A percentile compares a stretch with the other conserved stretches of the same genome.
phyloP scores from a whole-genome alignment of 176 grass and related monocot species.

The Avena atlantica region DNA sequence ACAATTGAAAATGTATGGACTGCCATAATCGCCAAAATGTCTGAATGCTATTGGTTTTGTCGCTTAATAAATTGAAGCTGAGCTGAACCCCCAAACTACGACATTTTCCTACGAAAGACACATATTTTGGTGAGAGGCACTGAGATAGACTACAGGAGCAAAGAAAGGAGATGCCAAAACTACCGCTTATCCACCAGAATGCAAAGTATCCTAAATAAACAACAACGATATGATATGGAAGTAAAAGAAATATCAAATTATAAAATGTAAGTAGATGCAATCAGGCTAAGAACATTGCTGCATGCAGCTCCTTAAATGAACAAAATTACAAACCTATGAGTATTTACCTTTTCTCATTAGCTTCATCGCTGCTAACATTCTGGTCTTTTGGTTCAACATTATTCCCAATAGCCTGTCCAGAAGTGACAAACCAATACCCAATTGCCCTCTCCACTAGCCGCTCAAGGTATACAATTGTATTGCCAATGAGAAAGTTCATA shows the following conservation, averaged over 20 bases:
- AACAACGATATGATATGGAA: not conserved
- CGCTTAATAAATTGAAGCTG: not conserved
- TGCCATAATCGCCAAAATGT: not conserved
- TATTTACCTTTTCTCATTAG: slow-evolving; percentile 40
- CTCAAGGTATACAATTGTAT: slow-evolving; percentile 43
- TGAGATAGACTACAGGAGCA: not conserved
- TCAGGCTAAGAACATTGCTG: not conserved
- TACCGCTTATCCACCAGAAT: not conserved
- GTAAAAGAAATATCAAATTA: not conserved
- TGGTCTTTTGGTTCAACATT: slow-evolving; percentile 14
- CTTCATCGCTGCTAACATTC: slow-evolving; percentile 1
- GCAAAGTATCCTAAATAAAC: not conserved
- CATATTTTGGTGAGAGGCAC: not conserved
- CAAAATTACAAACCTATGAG: not conserved
- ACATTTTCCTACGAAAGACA: not conserved
- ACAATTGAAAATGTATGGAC: not conserved
- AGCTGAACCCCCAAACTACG: not conserved
- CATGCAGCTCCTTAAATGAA: not conserved
- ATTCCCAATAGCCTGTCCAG: slow-evolving; percentile 34
- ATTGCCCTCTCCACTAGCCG: slow-evolving; percentile 29
- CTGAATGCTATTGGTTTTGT: not conserved
- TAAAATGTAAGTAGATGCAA: not conserved
- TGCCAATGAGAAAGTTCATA: slow-evolving; percentile 40
- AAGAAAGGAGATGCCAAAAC: not conserved
- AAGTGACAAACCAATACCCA: slow-evolving; percentile 27